Percentiles rank a stretch among this genome's conserved stretches.
These are phyloP conservation scores for Hericium coralloides DNA, from an alignment of 768 basidiomycete species.

Conservation along the genomic window DNA sequence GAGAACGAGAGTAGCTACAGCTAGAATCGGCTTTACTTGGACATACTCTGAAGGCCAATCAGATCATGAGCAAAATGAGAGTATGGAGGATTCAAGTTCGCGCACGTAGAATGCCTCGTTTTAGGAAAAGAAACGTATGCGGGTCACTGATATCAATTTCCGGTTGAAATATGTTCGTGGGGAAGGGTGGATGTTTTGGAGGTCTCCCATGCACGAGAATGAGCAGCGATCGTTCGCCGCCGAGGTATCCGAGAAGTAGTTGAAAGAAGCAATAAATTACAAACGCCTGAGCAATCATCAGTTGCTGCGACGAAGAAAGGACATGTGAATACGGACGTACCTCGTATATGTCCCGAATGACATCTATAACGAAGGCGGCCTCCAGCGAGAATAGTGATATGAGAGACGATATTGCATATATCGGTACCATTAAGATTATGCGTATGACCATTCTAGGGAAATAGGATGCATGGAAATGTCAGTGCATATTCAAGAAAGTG, in stretches of 20 bases:
- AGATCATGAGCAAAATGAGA: neutral
- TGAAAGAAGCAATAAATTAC: constrained; percentile 92
- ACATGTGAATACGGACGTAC: constrained; percentile 31
- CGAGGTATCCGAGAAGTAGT: constrained; percentile 74
- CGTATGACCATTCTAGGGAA: constrained; percentile 76
- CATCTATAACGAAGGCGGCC: constrained; percentile 95
- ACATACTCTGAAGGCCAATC: constrained; percentile 69
- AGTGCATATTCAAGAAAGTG: too few relatives aligned
- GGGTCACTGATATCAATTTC: constrained; percentile 95
- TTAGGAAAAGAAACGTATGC: constrained; percentile 86
- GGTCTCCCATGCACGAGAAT: constrained; percentile 88
- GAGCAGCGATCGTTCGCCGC: constrained; percentile 88
- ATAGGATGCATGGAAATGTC: neutral
- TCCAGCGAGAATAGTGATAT: constrained; percentile 92
- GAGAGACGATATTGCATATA: constrained; percentile 86
- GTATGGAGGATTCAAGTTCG: constrained; percentile 3
- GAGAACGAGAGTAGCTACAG: constrained; percentile 73
- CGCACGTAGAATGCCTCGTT: constrained; percentile 90
- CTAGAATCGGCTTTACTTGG: constrained; percentile 88
- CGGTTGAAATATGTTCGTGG: constrained; percentile 68
- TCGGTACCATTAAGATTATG: constrained; percentile 95
- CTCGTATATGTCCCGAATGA: constrained; percentile 92
- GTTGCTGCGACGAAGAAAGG: neutral
- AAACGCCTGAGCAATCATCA: constrained; percentile 51
- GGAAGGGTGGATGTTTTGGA: constrained; percentile 82